Evolutionary conservation across 2,329 filamentous ascomycete genomes (phyloP), one percentile per base, ranked within the genome.

Genomic region (Ophiostoma angusticollis): DNA sequence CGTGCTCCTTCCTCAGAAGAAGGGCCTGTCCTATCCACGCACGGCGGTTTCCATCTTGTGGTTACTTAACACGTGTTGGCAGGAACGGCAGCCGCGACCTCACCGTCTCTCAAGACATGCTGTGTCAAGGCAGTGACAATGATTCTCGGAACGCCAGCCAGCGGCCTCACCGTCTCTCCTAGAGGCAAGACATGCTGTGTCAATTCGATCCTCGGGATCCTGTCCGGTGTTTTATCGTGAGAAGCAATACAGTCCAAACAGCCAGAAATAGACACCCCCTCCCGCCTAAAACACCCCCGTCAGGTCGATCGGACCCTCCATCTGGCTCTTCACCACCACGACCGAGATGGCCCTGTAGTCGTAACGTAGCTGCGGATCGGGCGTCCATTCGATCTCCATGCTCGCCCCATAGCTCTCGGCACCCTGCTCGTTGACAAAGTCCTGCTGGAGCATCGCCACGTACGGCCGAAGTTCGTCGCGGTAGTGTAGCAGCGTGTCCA

Each of bases 321-420:
- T 12, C 12, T 33, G 23, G 18, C 50, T 66, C 23, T 55, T 57
- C 13, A 44, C 47, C 5, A 60, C 60, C 5, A 54, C 61, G 0
- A 42, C 41, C 3, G 48, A 47, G 5, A 64, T 61, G 37, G 48
- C 56, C 40, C 34, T 41, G 5, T 54, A 49, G 30, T 57, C 56
- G 4, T 65, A 64, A 42, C 35, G 29, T n/a, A 43, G 18, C 27
- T 40, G 35, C 0, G 37, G 55, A 3, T 23, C n/a, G 1, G 42
- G 44, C 23, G 11, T 14, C 44, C 46, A 48, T 5, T 22, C 13
- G 48, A 12, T 47, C 9, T 43, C 32, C 13, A 34, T 30, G 18
- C 23, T 13, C 3, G 9, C 16, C 8, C 16, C 17, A 3, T 17
- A 11, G 13, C 21, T 13, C 16, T 21, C 14, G 12, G 21, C 18